Conservation (phyloP, 2,329 filamentous ascomycete genomes). For the Orbilia blumenaviensis region DNA sequence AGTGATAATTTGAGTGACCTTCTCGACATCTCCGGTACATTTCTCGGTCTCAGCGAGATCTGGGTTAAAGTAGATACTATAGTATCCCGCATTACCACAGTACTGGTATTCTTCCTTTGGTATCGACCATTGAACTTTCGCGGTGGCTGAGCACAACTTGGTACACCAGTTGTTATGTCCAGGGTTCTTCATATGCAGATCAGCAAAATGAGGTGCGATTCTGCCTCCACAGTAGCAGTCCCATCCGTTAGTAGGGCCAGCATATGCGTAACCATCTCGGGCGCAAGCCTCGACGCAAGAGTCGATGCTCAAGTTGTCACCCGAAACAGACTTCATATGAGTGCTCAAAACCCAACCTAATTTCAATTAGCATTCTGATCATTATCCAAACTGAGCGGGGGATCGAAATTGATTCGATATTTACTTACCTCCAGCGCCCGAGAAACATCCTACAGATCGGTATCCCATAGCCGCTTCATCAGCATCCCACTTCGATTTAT, state of each 20-base stretch:
- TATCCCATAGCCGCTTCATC: slow-evolving; percentile 2
- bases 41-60: neutral
- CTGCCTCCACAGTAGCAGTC: slow-evolving; percentile 28
- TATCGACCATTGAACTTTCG: neutral
- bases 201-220: slow-evolving; percentile 1
- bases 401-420: neutral
- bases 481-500: neutral
- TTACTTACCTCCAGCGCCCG: neutral
- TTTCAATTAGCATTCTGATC: neutral
- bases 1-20: too few species aligned
- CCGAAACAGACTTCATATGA: neutral
- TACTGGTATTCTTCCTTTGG: slow-evolving; percentile 3
- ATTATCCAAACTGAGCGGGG: neutral
- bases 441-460: slow-evolving; percentile 9
- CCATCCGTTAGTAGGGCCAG: slow-evolving; percentile 8
- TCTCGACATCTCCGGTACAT: too few species aligned
- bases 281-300: slow-evolving; percentile 11
- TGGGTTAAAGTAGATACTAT: neutral
- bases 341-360: neutral
- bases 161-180: neutral
- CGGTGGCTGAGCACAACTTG: neutral
- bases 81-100: slow-evolving; percentile 9
- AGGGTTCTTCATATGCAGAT: neutral
- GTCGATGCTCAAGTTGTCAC: slow-evolving; percentile 25
- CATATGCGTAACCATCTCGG: slow-evolving; percentile 8